A percentile compares a stretch with the other conserved stretches of the same genome.
Evolutionary conservation across 1,139 yeast genomes (phyloP).

Genomic region (Suhomyces bolitotheri): DNA sequence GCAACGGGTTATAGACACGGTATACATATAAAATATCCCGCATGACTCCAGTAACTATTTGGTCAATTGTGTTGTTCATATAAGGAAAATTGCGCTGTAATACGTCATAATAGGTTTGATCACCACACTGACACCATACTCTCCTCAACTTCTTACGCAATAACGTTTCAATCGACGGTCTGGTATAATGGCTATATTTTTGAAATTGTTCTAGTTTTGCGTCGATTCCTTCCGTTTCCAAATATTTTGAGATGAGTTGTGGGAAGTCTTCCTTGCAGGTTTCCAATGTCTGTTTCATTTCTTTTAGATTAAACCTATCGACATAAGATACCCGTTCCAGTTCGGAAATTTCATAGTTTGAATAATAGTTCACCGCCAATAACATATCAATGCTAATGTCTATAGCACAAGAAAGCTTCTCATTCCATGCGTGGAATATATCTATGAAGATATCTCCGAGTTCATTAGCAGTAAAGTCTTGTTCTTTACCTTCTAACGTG

Average conservation of each 20-base stretch:
- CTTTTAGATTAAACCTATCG: not conserved
- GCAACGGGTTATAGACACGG: constrained; percentile 28
- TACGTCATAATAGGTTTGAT: not conserved
- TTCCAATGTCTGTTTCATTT: not conserved
- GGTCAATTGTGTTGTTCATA: constrained; percentile 10
- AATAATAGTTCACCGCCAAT: not conserved
- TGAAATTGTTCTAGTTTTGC: not conserved
- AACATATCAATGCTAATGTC: constrained; percentile 2
- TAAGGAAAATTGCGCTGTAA: constrained; percentile 16
- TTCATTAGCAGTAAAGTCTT: constrained; percentile 10
- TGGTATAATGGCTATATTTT: constrained; percentile 2
- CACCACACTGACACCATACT: not conserved
- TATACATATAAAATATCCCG: constrained; percentile 18
- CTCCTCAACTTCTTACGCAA: not conserved
- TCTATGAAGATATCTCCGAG: constrained; percentile 8
- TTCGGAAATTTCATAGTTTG: not conserved
- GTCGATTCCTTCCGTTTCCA: not conserved
- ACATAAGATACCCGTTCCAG: not conserved
- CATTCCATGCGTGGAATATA: constrained; percentile 6
- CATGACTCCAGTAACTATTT: constrained; percentile 11
- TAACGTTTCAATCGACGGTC: not conserved
- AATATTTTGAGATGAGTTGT: not conserved
- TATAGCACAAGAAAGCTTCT: not conserved
- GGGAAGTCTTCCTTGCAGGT: not conserved
- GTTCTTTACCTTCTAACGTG: constrained; percentile 4